Percentiles rank a stretch among this genome's conserved stretches.
Evolutionary conservation across 1,139 yeast species (phyloP).

Genomic region (Blastobotrys malaysiensis): DNA sequence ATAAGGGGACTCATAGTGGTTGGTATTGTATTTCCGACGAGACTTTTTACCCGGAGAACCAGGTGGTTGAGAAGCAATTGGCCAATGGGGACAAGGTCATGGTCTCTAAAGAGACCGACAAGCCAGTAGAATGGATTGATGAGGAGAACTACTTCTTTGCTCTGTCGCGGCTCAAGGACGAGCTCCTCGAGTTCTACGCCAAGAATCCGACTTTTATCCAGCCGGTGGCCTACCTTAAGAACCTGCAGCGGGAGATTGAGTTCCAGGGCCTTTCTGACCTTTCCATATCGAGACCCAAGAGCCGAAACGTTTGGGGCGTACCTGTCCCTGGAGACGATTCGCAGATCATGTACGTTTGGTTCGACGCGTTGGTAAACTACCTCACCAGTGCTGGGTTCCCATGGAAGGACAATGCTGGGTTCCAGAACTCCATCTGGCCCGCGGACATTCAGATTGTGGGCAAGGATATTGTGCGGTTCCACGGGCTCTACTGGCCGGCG

Average conservation of each 20-base stretch:
- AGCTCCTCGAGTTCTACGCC: slow-evolving; percentile 46
- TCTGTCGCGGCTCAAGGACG: slow-evolving; percentile 53
- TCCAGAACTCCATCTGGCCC: slow-evolving; percentile 42
- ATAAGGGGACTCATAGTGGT: slow-evolving; percentile 79
- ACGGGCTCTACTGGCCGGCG: slow-evolving; percentile 93
- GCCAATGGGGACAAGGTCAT: slow-evolving; percentile 34
- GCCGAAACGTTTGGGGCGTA: slow-evolving; percentile 84
- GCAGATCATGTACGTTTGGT: slow-evolving; percentile 93
- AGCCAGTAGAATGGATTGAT: slow-evolving; percentile 65
- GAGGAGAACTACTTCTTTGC: slow-evolving; percentile 87
- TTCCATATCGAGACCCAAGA: slow-evolving; percentile 76
- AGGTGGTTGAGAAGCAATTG: slow-evolving; percentile 51
- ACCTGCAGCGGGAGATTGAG: slow-evolving; percentile 55
- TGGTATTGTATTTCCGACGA: slow-evolving; percentile 97
- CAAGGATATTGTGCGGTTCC: slow-evolving; percentile 81
- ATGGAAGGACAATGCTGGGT: slow-evolving; percentile 23
- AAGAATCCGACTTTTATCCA: slow-evolving; percentile 48
- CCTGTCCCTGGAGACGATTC: slow-evolving; percentile 74
- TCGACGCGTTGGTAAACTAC: slow-evolving; percentile 88
- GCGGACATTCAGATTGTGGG: slow-evolving; percentile 79
- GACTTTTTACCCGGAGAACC: slow-evolving; percentile 83
- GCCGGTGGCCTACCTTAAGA: slow-evolving; percentile 55
- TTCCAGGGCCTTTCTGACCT: slow-evolving; percentile 51
- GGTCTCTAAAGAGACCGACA: slow-evolving; percentile 69
- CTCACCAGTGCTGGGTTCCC: slow-evolving; percentile 71